phyloP scores from a whole-genome alignment of 2,329 filamentous ascomycete species.

The Scedosporium minutisporum region DNA sequence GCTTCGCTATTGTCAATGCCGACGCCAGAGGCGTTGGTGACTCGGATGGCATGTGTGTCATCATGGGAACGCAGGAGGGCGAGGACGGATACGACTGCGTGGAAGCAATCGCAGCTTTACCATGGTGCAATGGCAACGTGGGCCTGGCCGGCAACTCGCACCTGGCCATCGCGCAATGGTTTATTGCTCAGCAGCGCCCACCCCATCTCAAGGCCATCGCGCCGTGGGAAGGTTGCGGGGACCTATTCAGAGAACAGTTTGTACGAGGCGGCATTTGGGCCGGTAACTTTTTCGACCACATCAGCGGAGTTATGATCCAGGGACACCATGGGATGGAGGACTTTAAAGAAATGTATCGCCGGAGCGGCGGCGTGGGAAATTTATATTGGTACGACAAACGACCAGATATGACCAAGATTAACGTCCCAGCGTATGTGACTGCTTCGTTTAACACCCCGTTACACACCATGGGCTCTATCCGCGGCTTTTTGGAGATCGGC shows the following conservation, averaged over 20 bases:
- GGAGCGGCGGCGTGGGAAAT: slow-evolving; percentile 11
- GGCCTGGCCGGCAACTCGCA: slow-evolving; percentile 18
- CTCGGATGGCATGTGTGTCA: slow-evolving; percentile 16
- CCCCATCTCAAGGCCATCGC: slow-evolving; percentile 14
- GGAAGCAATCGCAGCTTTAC: slow-evolving; percentile 13
- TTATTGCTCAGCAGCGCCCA: slow-evolving; percentile 12
- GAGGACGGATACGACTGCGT: slow-evolving; percentile 16
- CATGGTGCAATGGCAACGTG: slow-evolving; percentile 18
- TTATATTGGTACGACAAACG: slow-evolving; percentile 17
- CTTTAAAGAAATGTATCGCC: slow-evolving; percentile 12
- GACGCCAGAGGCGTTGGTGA: slow-evolving; percentile 18
- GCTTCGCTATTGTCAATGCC: slow-evolving; percentile 20
- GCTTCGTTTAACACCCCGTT: slow-evolving; percentile 15
- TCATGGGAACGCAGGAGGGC: slow-evolving; percentile 15
- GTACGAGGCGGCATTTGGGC: slow-evolving; percentile 15
- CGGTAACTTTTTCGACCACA: slow-evolving; percentile 6
- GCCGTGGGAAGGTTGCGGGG: slow-evolving; percentile 30
- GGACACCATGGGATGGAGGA: slow-evolving; percentile 14
- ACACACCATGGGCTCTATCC: slow-evolving; percentile 15
- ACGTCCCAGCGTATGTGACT: slow-evolving; percentile 15
- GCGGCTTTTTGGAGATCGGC: slow-evolving; percentile 26
- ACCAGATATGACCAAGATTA: slow-evolving; percentile 13
- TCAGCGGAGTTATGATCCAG: slow-evolving; percentile 12
- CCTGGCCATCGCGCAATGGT: slow-evolving; percentile 16
- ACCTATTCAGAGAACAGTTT: slow-evolving; percentile 15